phyloP scores from a whole-genome alignment of 371 early-diverging fungal genomes.

The Umbelopsis sp. region DNA sequence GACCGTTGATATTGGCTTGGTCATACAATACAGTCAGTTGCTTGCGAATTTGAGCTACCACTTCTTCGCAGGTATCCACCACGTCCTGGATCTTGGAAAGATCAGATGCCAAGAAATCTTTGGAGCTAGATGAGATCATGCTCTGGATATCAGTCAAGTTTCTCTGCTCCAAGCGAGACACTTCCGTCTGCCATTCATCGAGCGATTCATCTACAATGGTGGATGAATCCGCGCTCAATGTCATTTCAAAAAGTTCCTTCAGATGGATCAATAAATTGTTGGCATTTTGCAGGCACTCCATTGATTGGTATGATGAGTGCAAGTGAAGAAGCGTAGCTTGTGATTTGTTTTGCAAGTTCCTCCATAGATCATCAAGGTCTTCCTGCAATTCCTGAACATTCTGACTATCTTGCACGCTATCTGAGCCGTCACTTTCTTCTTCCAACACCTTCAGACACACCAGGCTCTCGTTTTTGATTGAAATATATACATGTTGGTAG shows the following conservation, averaged over 20 bases:
- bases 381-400: background rate
- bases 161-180: background rate
- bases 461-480: background rate
- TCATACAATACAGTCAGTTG: constrained; percentile 40
- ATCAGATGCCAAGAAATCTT: background rate
- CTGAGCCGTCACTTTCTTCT: background rate
- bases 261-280: background rate
- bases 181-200: constrained; percentile 1
- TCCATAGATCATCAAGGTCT: constrained; percentile 12
- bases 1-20: constrained; percentile 41
- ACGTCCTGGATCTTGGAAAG: background rate
- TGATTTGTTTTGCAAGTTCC: background rate
- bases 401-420: background rate
- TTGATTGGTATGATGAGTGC: constrained; percentile 6
- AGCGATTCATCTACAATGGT: background rate
- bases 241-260: background rate
- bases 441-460: background rate
- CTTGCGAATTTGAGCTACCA: constrained; percentile 32
- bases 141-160: background rate
- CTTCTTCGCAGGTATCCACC: constrained; percentile 39
- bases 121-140: background rate
- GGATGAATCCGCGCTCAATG: background rate
- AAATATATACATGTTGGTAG: background rate
- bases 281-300: background rate
- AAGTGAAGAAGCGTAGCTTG: background rate